Evolutionary conservation across 2,329 filamentous ascomycete genomes (phyloP).

Genomic region (Mycocentrospora acerina): DNA sequence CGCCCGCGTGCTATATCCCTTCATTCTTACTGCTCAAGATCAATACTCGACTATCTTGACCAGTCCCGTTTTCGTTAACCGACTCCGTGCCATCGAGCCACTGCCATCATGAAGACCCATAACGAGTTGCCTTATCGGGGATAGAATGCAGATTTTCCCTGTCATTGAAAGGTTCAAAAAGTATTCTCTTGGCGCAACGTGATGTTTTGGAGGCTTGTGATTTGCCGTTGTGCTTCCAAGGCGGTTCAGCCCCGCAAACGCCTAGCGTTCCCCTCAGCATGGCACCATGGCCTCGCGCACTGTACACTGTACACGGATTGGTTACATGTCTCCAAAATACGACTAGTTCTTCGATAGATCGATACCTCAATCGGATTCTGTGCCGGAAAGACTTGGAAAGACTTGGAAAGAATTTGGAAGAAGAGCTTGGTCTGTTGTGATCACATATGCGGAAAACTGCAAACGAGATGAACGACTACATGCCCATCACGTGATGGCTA

Average conservation of each 20-base stretch:
- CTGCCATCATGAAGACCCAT: slow-evolving; percentile 17
- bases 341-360: too few relatives aligned
- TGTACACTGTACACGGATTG: too few relatives aligned
- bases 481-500: too few relatives aligned
- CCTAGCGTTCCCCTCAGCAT: too few relatives aligned
- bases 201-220: slow-evolving; percentile 14
- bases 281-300: too few relatives aligned
- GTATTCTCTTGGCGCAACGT: slow-evolving; percentile 25
- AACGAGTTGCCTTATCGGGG: slow-evolving; percentile 30
- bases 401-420: too few relatives aligned
- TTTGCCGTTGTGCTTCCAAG: slow-evolving; percentile 11
- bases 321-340: too few relatives aligned
- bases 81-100: slow-evolving; percentile 20
- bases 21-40: slow-evolving; percentile 35
- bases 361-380: too few relatives aligned
- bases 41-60: slow-evolving; percentile 20
- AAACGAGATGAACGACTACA: too few relatives aligned
- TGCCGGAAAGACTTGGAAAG: too few relatives aligned
- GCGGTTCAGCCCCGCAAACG: slow-evolving; percentile 3
- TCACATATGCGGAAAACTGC: too few relatives aligned
- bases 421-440: too few relatives aligned
- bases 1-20: slow-evolving; percentile 30
- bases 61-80: slow-evolving; percentile 17
- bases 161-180: slow-evolving; percentile 7
- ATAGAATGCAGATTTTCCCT: slow-evolving; percentile 14